These are phyloP conservation scores for Solanum arcanum DNA, from an alignment of 257 asterid species.

Conservation along the genomic window DNA sequence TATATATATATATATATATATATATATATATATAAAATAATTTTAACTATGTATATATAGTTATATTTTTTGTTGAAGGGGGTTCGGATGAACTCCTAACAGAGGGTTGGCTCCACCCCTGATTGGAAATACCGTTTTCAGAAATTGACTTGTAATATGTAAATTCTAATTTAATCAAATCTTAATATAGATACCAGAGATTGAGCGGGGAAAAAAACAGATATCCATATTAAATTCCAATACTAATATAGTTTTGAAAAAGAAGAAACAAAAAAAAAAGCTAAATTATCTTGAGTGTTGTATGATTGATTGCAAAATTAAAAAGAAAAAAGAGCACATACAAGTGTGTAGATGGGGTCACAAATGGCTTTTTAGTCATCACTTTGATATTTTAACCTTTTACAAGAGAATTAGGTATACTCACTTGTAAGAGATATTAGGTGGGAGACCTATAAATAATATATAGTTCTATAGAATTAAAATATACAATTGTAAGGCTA, in stretches of 20 bases:
- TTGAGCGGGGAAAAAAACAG: not conserved
- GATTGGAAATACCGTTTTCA: not conserved
- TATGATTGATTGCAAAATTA: not conserved
- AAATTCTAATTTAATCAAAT: not conserved
- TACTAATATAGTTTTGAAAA: not conserved
- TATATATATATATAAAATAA: too few species aligned
- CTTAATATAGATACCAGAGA: rapidly evolving
- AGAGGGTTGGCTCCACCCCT: too few species aligned
- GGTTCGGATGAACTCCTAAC: too few species aligned
- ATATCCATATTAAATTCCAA: not conserved
- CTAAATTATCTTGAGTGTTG: not conserved
- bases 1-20: too few species aligned
- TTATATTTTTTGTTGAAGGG: too few species aligned
- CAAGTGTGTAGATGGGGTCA: not conserved
- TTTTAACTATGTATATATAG: too few species aligned
- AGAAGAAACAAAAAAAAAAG: not conserved
- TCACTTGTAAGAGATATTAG: not conserved
- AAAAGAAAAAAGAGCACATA: not conserved
- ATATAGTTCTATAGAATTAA: not conserved
- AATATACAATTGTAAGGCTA: not conserved
- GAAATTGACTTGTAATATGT: not conserved
- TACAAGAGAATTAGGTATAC: not conserved
- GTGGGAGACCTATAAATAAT: not conserved
- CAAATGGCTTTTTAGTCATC: not conserved
- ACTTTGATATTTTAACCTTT: not conserved